Evolutionary conservation across 352 stramenopile species (phyloP), one percentile per base, ranked within the genome.

Genomic region (Vaucheria bursata): DNA sequence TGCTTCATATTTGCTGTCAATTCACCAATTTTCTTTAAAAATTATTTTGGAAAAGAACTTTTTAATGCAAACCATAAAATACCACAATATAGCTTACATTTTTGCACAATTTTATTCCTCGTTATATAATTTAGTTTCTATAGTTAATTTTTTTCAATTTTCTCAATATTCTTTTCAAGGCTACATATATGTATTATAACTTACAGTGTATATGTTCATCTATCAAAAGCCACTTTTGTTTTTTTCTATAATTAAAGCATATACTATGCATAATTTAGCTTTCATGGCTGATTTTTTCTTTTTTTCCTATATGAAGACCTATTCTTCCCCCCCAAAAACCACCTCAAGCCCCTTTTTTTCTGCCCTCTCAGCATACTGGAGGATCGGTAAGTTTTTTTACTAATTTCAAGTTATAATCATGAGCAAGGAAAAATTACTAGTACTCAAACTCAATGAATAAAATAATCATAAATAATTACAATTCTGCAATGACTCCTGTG

Each of bases 341-440:
- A 0, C 88, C 92, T 59, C 87, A 92, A 78, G 92, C 92, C n/a
- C 92, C 92, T 31, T 97, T 97, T 86, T 97, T 97, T 81, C 85
- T 97, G 68, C 88, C 91, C 73, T 95, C 91, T 1, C 85, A 88
- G 76, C 79, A 85, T 71, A 32, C 38, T n/a, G 79, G 69, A 5
- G 77, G 77, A 3, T 40, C 12, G 52, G 74, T 78, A 29, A 65
- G 65, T 72, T 4, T 18, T 38, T 18, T 50, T 12, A 50, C 39
- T 12, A 12, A 50, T 12, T 12, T 12, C 12, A 50, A 50, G 5
- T 12, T 50, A 50, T 50, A 12, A 50, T 50, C n/a, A n/a, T n/a
- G n/a, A n/a, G n/a, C n/a, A n/a, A n/a, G n/a, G n/a, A n/a, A n/a
- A n/a, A n/a, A n/a, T n/a, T n/a, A n/a, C n/a, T n/a, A n/a, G n/a